These are phyloP conservation scores for Strobilomyces dryophilus DNA, from an alignment of 768 basidiomycete species.

Conservation along the genomic window DNA sequence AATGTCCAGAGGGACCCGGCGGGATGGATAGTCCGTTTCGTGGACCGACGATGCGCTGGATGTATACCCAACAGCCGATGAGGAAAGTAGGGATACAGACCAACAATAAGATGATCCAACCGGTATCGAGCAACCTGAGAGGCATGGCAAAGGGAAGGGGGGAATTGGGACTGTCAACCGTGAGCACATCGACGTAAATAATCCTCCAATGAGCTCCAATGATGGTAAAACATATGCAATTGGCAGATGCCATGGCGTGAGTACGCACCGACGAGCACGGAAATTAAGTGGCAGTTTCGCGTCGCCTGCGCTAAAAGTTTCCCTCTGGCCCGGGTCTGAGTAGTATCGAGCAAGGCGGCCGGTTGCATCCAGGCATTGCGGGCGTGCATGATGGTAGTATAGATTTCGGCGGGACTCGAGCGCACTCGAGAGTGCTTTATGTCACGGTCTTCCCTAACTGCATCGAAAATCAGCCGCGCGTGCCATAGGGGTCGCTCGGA, in stretches of 20 bases:
- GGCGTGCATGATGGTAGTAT: too few relatives aligned
- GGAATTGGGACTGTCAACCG: not conserved
- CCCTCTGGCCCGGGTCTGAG: too few relatives aligned
- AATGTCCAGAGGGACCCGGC: slow-evolving; percentile 9
- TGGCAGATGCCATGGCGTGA: not conserved
- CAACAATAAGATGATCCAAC: not conserved
- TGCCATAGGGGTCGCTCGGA: too few relatives aligned
- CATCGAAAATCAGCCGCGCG: too few relatives aligned
- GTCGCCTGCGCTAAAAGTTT: too few relatives aligned
- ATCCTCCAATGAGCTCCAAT: not conserved
- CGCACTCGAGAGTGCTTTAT: too few relatives aligned
- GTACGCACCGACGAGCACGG: not conserved
- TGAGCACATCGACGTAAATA: not conserved
- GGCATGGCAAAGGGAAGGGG: too few relatives aligned
- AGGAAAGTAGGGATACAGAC: not conserved
- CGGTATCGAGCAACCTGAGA: not conserved
- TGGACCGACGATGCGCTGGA: not conserved
- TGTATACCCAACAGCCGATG: not conserved
- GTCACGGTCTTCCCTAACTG: too few relatives aligned
- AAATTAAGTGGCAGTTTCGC: not conserved
- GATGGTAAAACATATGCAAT: not conserved
- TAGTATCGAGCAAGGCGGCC: too few relatives aligned
- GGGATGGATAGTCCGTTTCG: not conserved
- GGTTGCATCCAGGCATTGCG: too few relatives aligned
- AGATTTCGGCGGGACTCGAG: too few relatives aligned